Percentiles rank a stretch among this genome's conserved stretches.
phyloP scores from a whole-genome alignment of 352 stramenopile genomes.

The Globisporangium irregulare region DNA sequence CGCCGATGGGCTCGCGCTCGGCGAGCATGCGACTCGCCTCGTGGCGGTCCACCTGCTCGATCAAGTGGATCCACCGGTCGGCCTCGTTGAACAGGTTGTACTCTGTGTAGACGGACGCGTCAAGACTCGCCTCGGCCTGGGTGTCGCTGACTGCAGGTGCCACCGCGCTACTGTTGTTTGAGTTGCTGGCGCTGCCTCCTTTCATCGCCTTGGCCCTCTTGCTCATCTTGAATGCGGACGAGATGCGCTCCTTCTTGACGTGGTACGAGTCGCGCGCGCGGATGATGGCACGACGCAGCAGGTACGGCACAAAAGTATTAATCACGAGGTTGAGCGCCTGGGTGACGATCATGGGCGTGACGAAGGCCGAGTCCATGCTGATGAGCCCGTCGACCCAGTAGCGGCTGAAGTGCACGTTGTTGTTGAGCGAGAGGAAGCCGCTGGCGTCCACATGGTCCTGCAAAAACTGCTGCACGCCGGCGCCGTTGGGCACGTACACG shows the following conservation, averaged over 20 bases:
- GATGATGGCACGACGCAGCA: slow-evolving; percentile 47
- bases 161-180: background rate
- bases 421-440: slow-evolving; percentile 35
- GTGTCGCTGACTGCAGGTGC: background rate
- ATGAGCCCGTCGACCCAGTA: slow-evolving; percentile 63
- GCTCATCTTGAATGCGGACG: slow-evolving; percentile 22
- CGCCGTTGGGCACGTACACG: slow-evolving; percentile 59
- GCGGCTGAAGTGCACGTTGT: slow-evolving; percentile 43
- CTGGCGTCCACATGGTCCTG: slow-evolving; percentile 36
- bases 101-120: slow-evolving; percentile 16
- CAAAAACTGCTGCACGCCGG: slow-evolving; percentile 40
- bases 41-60: slow-evolving; percentile 28
- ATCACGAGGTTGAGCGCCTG: slow-evolving; percentile 65
- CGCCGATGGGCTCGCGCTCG: slow-evolving; percentile 35
- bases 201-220: slow-evolving; percentile 6
- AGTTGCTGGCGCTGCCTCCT: background rate
- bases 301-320: slow-evolving; percentile 61
- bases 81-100: slow-evolving; percentile 21
- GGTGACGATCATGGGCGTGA: slow-evolving; percentile 69
- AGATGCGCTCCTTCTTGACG: slow-evolving; percentile 46
- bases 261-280: slow-evolving; percentile 50
- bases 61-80: slow-evolving; percentile 30
- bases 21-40: slow-evolving; percentile 33
- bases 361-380: slow-evolving; percentile 60
- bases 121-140: slow-evolving; percentile 9